Conservation (phyloP, 495 filamentous ascomycete genomes). For the Haplographium delicatum region DNA sequence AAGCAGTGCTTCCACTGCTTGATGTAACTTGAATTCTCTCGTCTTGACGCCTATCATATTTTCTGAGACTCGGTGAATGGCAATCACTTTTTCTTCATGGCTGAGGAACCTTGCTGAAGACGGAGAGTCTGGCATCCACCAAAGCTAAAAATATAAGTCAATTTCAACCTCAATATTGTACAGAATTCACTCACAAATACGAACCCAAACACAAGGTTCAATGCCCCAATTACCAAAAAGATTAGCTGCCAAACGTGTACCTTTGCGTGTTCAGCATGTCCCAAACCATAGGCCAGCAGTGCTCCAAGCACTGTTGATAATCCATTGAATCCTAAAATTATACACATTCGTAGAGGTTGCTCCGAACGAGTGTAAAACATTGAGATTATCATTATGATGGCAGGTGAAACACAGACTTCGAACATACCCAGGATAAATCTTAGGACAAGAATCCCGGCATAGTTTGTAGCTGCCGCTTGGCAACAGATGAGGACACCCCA, state of each 20-base stretch:
- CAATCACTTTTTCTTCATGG: constrained; percentile 49
- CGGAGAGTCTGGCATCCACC: constrained; percentile 63
- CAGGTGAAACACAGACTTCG: constrained; percentile 16
- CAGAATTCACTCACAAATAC: constrained; percentile 47
- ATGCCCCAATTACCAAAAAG: constrained; percentile 32
- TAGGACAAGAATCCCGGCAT: constrained; percentile 41
- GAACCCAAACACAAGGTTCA: constrained; percentile 49
- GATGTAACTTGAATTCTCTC: constrained; percentile 25
- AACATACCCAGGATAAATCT: constrained; percentile 51
- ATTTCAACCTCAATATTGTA: too few species aligned
- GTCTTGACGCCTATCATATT: constrained; percentile 40
- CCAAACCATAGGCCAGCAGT: constrained; percentile 5
- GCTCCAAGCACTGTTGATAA: too few species aligned
- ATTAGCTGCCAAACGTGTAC: neutral
- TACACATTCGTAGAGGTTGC: constrained; percentile 7
- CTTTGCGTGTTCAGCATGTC: neutral
- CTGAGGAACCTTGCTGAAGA: constrained; percentile 63
- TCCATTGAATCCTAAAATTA: constrained; percentile 38
- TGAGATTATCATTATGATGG: constrained; percentile 18
- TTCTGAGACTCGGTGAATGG: constrained; percentile 19
- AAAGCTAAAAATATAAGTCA: too few species aligned
- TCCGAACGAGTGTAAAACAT: constrained; percentile 18
- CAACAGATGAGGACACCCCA: constrained; percentile 56
- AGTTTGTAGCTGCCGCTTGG: constrained; percentile 49
- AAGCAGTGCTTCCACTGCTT: constrained; percentile 47